Base-by-base conservation (phyloP, 1,139 yeast species). In the Nakaseomyces nivariensis region DNA sequence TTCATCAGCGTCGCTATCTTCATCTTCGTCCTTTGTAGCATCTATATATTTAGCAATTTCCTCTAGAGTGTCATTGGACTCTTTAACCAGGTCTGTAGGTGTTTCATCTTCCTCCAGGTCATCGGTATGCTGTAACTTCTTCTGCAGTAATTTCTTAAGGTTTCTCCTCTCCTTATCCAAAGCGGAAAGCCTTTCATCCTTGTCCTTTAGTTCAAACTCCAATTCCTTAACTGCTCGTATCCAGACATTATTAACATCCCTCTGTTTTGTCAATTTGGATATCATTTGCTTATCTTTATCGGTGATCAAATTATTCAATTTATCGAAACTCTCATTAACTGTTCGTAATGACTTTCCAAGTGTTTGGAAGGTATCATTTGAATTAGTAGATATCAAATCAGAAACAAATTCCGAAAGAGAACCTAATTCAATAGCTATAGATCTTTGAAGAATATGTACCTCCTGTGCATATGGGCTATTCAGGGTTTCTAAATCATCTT, bases 171-270 rank as follows among this genome's bases (percentile, higher is more conserved):
- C 87, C 49, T 79, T 82, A 56, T 85, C 88, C 51, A 82, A 79
- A 38, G 78, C 79, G 37, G 82, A 82, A 53, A 90, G 74, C 60
- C 86, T 83, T 13, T 76, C 78, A 63, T 87, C 95, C 54, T 95
- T 81, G 52, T 77, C 77, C 42, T 81, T 79, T 57, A 88, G 81
- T 65, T 92, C 97, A 38, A 77, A 70, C 66, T 94, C 97, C 52
- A 92, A 70, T 53, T 85, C 90, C 53, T 82, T 84, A 52, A 92
- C 85, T 4, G 95, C 87, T 57, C 79, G 79, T 58, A 90, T 96
- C 99, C 99, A 92, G 46, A 90, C 75, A 46, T 82, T 78, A 60
- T 92, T 89, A 49, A 89, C 80, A 62, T 87, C 92, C 46, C 80
- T 77, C 60, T 90, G 94, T 56, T 90, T 79, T 49, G 85, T 87